These are phyloP conservation scores for Yarrowia deformans DNA, from an alignment of 805 yeast species.

Conservation along the genomic window DNA sequence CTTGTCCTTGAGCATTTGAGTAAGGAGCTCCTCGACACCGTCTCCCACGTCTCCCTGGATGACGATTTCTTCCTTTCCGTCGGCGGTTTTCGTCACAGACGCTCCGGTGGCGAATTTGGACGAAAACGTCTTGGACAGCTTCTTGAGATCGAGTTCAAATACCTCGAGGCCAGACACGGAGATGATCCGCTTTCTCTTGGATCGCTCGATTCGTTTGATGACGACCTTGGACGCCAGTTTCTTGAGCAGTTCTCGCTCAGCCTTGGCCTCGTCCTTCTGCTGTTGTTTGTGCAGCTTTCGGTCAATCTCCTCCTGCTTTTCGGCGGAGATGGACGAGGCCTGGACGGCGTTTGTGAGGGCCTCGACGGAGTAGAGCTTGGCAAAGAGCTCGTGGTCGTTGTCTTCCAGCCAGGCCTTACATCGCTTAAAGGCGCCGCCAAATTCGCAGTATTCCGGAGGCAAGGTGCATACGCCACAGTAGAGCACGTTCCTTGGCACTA, in stretches of 20 bases:
- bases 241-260: conserved; percentile 81
- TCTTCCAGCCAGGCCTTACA: conserved; percentile 84
- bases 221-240: conserved; percentile 79
- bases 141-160: conserved; percentile 86
- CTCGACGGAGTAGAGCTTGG: conserved; percentile 63
- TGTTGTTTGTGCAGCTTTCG: conserved; percentile 85
- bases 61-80: conserved; percentile 88
- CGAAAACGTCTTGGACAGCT: conserved; percentile 88
- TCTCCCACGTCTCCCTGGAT: conserved; percentile 96
- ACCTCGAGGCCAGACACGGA: conserved; percentile 89
- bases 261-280: conserved; percentile 70
- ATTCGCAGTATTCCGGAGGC: conserved; percentile 95
- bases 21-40: conserved; percentile 81
- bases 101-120: conserved; percentile 97
- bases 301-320: conserved; percentile 81
- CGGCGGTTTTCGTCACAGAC: conserved; percentile 85
- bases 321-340: conserved; percentile 62
- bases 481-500: conserved; percentile 53
- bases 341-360: conserved; percentile 56
- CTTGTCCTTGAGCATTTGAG: conserved; percentile 74
- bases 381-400: conserved; percentile 63
- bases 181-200: conserved; percentile 85
- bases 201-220: conserved; percentile 87
- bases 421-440: conserved; percentile 78
- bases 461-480: conserved; percentile 83